Percentiles rank a stretch among this genome's conserved stretches.
Evolutionary conservation across 2,329 filamentous ascomycete species (phyloP).

Genomic region (Botryotinia globosa): DNA sequence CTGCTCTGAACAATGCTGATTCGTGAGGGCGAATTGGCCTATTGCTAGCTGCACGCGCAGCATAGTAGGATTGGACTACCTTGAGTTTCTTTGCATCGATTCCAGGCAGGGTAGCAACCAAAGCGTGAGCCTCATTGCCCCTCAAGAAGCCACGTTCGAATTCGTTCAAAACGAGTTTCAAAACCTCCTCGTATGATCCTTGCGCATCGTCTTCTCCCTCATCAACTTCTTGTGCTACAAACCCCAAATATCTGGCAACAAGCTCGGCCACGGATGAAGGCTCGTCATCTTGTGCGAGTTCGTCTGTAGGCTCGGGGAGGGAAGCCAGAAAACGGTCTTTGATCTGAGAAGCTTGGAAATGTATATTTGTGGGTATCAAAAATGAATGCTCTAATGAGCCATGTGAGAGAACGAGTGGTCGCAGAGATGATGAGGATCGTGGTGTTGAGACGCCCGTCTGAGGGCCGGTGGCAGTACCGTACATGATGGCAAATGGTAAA

Average conservation of each 20-base stretch:
- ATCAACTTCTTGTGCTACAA: constrained; percentile 83
- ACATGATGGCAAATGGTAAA: constrained; percentile 59
- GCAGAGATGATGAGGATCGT: constrained; percentile 86
- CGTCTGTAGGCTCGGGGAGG: constrained; percentile 88
- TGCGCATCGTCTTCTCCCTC: constrained; percentile 87
- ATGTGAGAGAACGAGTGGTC: constrained; percentile 85
- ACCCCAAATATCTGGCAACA: constrained; percentile 89
- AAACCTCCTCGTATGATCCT: constrained; percentile 85
- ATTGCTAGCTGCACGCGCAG: constrained; percentile 78
- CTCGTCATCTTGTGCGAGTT: constrained; percentile 96
- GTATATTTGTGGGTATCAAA: constrained; percentile 88
- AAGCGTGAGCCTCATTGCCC: constrained; percentile 92
- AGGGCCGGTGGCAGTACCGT: constrained; percentile 76
- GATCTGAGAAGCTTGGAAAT: constrained; percentile 93
- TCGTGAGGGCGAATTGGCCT: constrained; percentile 88
- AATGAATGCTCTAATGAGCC: constrained; percentile 96
- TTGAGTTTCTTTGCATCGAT: constrained; percentile 90
- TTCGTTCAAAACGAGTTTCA: constrained; percentile 90
- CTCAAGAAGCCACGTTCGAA: constrained; percentile 94
- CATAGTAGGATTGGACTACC: constrained; percentile 88
- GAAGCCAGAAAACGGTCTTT: constrained; percentile 85
- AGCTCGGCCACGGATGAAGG: constrained; percentile 94
- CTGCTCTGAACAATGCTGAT: constrained; percentile 86
- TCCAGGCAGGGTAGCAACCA: constrained; percentile 81
- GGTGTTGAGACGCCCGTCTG: constrained; percentile 98